Evolutionary conservation across 1,284 basidiomycete species (phyloP).

Genomic region (Omphalotus olearius): DNA sequence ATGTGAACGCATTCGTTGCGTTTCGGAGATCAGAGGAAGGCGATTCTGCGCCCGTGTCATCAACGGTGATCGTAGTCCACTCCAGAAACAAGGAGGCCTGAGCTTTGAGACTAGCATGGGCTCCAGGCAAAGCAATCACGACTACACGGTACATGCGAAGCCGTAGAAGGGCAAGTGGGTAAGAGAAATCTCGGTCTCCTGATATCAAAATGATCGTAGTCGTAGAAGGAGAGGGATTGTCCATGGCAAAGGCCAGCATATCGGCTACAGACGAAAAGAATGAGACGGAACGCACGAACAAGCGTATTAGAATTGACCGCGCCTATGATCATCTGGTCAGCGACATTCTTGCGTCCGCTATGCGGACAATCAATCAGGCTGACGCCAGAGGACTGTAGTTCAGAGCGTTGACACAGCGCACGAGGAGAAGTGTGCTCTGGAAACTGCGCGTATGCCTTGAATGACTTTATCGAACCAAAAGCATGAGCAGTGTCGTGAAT

Average conservation of each 20-base stretch:
- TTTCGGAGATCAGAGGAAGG: too few species aligned
- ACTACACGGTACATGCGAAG: slow-evolving; percentile 16
- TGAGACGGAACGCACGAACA: neutral
- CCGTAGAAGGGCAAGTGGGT: slow-evolving; percentile 16
- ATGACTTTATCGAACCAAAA: slow-evolving; percentile 29
- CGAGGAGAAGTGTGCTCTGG: slow-evolving; percentile 28
- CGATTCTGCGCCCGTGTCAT: neutral
- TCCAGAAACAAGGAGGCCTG: slow-evolving; percentile 11
- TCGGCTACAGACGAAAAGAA: slow-evolving; percentile 4
- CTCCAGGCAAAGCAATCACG: slow-evolving; percentile 7
- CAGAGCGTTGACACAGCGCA: slow-evolving; percentile 41
- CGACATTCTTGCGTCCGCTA: slow-evolving; percentile 50
- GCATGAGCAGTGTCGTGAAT: slow-evolving; percentile 28
- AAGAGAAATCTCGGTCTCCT: slow-evolving; percentile 21
- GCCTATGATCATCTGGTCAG: slow-evolving; percentile 50
- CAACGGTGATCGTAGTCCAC: slow-evolving; percentile 8
- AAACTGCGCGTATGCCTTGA: slow-evolving; percentile 42
- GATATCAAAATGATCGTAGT: slow-evolving; percentile 19
- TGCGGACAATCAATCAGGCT: slow-evolving; percentile 56
- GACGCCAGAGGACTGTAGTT: slow-evolving; percentile 57
- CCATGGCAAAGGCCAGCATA: slow-evolving; percentile 21
- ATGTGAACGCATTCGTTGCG: too few species aligned
- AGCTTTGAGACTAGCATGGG: slow-evolving; percentile 13
- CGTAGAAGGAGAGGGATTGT: slow-evolving; percentile 16
- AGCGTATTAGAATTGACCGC: slow-evolving; percentile 15